Evolutionary conservation across 1,284 basidiomycete species (phyloP).

Genomic region (Caloboletus firmus): DNA sequence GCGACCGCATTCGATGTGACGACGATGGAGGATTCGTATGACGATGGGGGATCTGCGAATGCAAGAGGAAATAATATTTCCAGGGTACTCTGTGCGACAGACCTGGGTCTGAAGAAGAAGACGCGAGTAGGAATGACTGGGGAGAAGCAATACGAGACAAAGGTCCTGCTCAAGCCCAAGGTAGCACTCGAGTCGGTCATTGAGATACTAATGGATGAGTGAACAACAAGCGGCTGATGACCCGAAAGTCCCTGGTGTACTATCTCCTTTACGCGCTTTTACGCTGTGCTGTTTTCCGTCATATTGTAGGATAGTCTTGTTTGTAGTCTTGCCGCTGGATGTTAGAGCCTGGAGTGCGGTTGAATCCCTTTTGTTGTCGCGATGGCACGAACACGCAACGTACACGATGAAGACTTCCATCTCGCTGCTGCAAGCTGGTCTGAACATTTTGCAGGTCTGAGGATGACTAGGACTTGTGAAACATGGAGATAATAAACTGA

Average conservation of each 20-base stretch:
- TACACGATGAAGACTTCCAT: neutral
- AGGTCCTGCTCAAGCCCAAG: constrained; percentile 35
- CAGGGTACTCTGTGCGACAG: constrained; percentile 36
- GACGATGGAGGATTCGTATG: constrained; percentile 37
- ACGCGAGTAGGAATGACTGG: constrained; percentile 24
- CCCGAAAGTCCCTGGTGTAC: neutral
- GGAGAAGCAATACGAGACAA: constrained; percentile 35
- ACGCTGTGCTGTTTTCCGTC: too few species aligned
- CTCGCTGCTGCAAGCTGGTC: neutral
- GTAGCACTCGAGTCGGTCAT: constrained; percentile 36
- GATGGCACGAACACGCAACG: neutral
- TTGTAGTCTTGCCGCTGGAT: neutral
- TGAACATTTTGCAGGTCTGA: neutral
- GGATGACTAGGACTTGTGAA: too few species aligned
- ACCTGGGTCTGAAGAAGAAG: constrained; percentile 35
- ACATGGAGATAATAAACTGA: neutral
- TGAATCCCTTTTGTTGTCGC: neutral
- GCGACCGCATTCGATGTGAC: constrained; percentile 25
- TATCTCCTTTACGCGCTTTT: neutral
- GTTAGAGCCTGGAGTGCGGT: neutral
- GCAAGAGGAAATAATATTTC: neutral
- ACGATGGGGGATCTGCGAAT: constrained; percentile 22
- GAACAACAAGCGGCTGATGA: neutral
- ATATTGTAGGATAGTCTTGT: neutral
- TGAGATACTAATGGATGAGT: constrained; percentile 37